phyloP scores from a whole-genome alignment of 2,329 filamentous ascomycete species.

The Orbilia ellipsospora region DNA sequence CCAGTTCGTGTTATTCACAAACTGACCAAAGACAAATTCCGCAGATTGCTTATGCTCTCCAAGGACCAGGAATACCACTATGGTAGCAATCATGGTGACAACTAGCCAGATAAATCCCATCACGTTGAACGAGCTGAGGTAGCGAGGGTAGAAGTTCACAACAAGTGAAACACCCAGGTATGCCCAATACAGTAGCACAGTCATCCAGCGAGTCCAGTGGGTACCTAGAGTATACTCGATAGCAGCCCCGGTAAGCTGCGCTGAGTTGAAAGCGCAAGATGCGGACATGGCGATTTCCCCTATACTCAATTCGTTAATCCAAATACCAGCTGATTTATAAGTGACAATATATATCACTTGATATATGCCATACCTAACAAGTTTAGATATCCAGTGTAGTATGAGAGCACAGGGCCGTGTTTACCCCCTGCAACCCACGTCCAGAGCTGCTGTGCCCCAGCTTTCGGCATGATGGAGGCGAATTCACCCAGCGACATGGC shows the following conservation, averaged over 20 bases:
- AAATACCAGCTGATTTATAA: neutral
- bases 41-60: slow-evolving; percentile 48
- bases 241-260: slow-evolving; percentile 49
- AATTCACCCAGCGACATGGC: slow-evolving; percentile 53
- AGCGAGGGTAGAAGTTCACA: slow-evolving; percentile 52
- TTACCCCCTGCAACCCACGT: slow-evolving; percentile 43
- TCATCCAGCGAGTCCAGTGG: slow-evolving; percentile 53
- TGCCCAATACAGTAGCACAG: slow-evolving; percentile 50
- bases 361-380: slow-evolving; percentile 35
- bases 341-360: neutral
- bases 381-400: slow-evolving; percentile 54
- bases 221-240: slow-evolving; percentile 43
- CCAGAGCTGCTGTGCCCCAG: slow-evolving; percentile 53
- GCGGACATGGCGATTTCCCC: slow-evolving; percentile 55
- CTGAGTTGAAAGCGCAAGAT: slow-evolving; percentile 54
- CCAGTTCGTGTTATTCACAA: slow-evolving; percentile 54
- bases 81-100: slow-evolving; percentile 41
- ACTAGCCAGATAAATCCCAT: slow-evolving; percentile 48
- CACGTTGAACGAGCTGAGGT: slow-evolving; percentile 51
- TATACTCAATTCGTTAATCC: neutral
- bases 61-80: slow-evolving; percentile 47
- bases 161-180: slow-evolving; percentile 45
- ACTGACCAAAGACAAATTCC: slow-evolving; percentile 45
- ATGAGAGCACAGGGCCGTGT: slow-evolving; percentile 49
- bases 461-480: slow-evolving; percentile 54